Percentiles rank a stretch among this genome's conserved stretches.
phyloP scores from a whole-genome alignment of 75 land plant species.

The Adiantum capillusveneris region DNA sequence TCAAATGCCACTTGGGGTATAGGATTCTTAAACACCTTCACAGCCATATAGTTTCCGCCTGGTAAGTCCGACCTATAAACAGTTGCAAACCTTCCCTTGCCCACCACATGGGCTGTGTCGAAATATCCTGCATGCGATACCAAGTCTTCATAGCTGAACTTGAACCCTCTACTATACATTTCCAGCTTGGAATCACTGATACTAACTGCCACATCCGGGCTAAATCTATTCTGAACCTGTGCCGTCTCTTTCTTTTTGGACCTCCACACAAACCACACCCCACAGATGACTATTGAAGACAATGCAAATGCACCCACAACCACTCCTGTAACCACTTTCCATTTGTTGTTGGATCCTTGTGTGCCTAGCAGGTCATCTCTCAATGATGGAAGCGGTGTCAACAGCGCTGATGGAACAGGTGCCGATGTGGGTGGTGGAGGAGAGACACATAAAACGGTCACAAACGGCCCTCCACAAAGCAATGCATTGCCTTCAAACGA shows the following conservation, averaged over 20 bases:
- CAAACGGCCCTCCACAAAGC: background rate
- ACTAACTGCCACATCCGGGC: background rate
- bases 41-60: constrained; percentile 4
- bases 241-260: background rate
- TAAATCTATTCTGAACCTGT: background rate
- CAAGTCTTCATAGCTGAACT: background rate
- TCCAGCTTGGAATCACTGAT: background rate
- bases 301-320: background rate
- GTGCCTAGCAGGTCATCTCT: too few relatives aligned
- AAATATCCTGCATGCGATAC: constrained; percentile 2
- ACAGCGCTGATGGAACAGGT: background rate
- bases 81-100: constrained; percentile 4
- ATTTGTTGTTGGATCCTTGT: background rate
- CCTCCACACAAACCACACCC: background rate
- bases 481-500: constrained; percentile 4
- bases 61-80: constrained; percentile 7
- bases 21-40: background rate
- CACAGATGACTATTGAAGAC: background rate
- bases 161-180: background rate
- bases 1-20: constrained; percentile 5
- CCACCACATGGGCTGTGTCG: constrained; percentile 4
- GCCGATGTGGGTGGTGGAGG: background rate
- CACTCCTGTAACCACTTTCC: background rate
- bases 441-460: background rate
- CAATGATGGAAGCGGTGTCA: background rate